Percentiles rank a stretch among this genome's conserved stretches.
These are phyloP conservation scores for Pyrus communis DNA, from an alignment of 306 rosid species.

Conservation along the genomic window DNA sequence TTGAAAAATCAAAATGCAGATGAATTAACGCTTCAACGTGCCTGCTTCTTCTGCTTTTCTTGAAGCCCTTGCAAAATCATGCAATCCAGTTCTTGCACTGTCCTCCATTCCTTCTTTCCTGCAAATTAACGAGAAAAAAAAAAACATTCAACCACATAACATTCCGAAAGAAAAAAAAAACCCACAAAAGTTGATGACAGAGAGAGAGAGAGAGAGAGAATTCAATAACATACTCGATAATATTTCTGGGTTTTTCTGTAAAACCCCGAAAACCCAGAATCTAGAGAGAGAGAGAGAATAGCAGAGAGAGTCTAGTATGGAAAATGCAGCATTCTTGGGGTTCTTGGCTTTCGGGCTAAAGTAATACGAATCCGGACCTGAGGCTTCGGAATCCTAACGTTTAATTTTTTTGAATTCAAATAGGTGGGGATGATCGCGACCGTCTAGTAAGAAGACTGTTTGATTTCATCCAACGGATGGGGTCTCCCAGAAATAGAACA, in stretches of 20 bases:
- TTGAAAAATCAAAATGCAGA: neutral
- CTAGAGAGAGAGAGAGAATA: neutral
- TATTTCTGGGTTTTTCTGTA: slow-evolving; percentile 3
- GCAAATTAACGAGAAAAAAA: neutral
- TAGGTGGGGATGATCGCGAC: slow-evolving; percentile 13
- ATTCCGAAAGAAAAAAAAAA: neutral
- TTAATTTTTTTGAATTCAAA: slow-evolving; percentile 49
- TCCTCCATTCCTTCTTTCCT: slow-evolving; percentile 41
- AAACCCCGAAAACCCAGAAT: neutral
- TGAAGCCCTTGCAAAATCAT: slow-evolving; percentile 69
- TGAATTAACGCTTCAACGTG: slow-evolving; percentile 10
- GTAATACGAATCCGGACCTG: slow-evolving; percentile 5
- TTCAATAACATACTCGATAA: slow-evolving; percentile 13
- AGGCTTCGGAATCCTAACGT: slow-evolving; percentile 37
- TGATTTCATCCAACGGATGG: slow-evolving; percentile 1
- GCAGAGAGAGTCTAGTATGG: neutral
- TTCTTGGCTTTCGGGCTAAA: neutral
- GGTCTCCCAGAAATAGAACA: neutral
- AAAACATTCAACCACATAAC: neutral
- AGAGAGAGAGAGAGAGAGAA: neutral
- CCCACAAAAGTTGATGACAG: neutral
- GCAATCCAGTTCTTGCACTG: slow-evolving; percentile 38
- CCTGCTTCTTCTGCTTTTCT: slow-evolving; percentile 97
- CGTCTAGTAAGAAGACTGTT: neutral
- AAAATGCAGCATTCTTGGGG: neutral